Conservation (phyloP, 2,329 filamentous ascomycete genomes). For the Phialophora chinensis region DNA sequence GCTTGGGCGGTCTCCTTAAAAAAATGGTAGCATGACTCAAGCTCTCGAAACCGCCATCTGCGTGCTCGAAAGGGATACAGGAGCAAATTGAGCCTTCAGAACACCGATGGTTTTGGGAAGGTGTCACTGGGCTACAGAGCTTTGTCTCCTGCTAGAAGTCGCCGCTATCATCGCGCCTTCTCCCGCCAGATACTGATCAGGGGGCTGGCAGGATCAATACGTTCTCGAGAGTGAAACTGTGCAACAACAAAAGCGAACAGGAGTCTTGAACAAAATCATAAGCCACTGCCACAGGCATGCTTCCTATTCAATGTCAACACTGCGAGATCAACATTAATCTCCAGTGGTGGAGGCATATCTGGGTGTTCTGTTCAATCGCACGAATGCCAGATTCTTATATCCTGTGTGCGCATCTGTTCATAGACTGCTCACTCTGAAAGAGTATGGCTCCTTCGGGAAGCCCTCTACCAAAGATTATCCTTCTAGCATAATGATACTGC, state of each 20-base stretch:
- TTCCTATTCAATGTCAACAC: not conserved
- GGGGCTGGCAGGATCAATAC: not conserved
- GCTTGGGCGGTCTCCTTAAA: not conserved
- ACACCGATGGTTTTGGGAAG: not conserved
- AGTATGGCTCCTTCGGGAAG: not conserved
- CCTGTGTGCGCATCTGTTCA: not conserved
- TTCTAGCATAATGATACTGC: not conserved
- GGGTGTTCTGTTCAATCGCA: not conserved
- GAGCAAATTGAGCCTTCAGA: not conserved
- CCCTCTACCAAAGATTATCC: not conserved
- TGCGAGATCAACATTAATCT: not conserved
- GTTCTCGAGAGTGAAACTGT: not conserved
- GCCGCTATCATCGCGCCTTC: not conserved
- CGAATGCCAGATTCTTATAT: not conserved
- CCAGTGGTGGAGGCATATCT: not conserved
- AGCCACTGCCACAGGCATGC: not conserved
- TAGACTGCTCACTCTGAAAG: not conserved
- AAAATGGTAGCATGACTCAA: not conserved
- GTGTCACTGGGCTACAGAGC: not conserved
- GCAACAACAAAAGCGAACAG: not conserved
- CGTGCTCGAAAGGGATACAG: not conserved
- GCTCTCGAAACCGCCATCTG: not conserved
- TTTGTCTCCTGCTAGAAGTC: not conserved
- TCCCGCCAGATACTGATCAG: not conserved
- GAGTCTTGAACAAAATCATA: not conserved